A percentile compares a stretch with the other conserved stretches of the same genome.
These are phyloP conservation scores for Epipyxis sp. DNA, from an alignment of 108 stramenopile species.

Conservation along the genomic window DNA sequence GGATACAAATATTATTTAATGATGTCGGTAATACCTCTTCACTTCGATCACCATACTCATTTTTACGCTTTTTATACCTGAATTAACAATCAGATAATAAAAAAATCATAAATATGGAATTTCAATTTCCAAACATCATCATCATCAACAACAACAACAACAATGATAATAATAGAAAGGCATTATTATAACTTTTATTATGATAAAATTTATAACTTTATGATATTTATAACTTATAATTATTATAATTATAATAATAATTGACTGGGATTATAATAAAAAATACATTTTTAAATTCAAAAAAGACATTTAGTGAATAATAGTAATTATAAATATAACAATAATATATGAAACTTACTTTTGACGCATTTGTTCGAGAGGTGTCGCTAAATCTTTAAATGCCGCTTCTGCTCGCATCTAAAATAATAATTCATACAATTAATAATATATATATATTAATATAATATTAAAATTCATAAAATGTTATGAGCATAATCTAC, in stretches of 20 bases:
- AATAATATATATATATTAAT: background rate
- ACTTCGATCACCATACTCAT: background rate
- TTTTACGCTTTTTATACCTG: slow-evolving; percentile 25
- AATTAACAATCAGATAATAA: background rate
- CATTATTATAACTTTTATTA: too few species aligned
- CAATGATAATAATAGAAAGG: too few species aligned
- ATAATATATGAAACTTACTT: slow-evolving; percentile 17
- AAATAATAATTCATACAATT: background rate
- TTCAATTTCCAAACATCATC: too few species aligned
- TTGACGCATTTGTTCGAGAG: slow-evolving; percentile 24
- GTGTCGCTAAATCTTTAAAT: background rate
- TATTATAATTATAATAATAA: too few species aligned
- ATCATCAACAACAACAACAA: too few species aligned
- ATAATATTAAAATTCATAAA: background rate
- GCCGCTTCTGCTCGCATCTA: background rate
- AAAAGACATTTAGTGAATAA: background rate
- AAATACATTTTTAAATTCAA: background rate
- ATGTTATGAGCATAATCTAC: too few species aligned
- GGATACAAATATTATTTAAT: too few species aligned
- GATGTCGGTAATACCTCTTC: too few species aligned
- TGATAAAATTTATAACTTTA: too few species aligned
- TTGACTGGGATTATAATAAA: too few species aligned
- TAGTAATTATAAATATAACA: too few species aligned
- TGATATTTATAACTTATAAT: too few species aligned
- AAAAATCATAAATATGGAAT: background rate